phyloP scores from a whole-genome alignment of 1,139 yeast species.

The Nematodospora anomalae region DNA sequence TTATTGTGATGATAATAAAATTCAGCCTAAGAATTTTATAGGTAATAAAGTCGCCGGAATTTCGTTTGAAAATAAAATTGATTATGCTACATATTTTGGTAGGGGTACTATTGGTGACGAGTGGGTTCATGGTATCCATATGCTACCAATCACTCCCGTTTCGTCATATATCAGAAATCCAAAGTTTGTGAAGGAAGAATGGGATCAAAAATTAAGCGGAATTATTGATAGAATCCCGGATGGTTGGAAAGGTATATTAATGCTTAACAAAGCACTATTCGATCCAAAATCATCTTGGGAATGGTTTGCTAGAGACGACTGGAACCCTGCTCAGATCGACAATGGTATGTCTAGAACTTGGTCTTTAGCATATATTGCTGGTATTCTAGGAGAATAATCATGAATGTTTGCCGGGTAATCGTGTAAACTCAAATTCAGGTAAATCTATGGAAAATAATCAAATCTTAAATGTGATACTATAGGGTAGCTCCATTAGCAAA shows the following conservation, averaged over 20 bases:
- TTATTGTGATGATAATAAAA: conserved; percentile 36
- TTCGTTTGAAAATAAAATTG: conserved; percentile 46
- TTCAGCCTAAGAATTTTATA: conserved; percentile 39
- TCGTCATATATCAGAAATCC: conserved; percentile 39
- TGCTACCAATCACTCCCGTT: conserved; percentile 47
- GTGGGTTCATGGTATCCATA: conserved; percentile 51
- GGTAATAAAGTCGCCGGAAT: conserved; percentile 47
- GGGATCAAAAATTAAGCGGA: conserved; percentile 37
- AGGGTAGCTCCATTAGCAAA: no score
- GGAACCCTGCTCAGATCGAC: conserved; percentile 40
- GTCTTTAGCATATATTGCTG: conserved; percentile 45
- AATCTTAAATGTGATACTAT: neutral
- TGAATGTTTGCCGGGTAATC: neutral
- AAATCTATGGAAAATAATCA: conserved; percentile 1
- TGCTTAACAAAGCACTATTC: conserved; percentile 39
- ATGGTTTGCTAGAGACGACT: conserved; percentile 41
- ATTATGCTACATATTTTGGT: conserved; percentile 47
- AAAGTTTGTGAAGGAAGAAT: conserved; percentile 42
- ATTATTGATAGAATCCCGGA: conserved; percentile 40
- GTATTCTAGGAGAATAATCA: conserved; percentile 13
- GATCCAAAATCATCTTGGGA: conserved; percentile 39
- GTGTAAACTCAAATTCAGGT: conserved; percentile 1
- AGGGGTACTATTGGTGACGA: conserved; percentile 44
- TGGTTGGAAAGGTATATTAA: conserved; percentile 48
- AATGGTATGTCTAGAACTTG: conserved; percentile 49